These are phyloP conservation scores for Gentiana straminea DNA, from an alignment of 257 asterid species.

Conservation along the genomic window DNA sequence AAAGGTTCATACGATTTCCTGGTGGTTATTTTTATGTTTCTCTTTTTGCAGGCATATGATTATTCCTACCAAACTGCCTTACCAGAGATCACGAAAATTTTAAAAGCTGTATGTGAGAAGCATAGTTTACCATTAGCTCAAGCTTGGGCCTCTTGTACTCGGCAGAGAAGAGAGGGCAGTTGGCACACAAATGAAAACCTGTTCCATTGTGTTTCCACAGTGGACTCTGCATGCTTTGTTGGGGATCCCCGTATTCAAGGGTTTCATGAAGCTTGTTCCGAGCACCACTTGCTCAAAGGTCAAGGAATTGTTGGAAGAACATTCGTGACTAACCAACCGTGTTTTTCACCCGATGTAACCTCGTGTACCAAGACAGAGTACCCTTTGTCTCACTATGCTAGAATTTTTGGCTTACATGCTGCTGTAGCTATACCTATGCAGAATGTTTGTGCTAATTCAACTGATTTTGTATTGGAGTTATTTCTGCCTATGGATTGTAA, in stretches of 20 bases:
- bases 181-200: slow-evolving; percentile 67
- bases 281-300: slow-evolving; percentile 75
- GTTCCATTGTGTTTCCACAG: slow-evolving; percentile 52
- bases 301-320: slow-evolving; percentile 80
- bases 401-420: slow-evolving; percentile 69
- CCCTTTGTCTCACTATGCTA: slow-evolving; percentile 90
- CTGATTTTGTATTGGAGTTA: slow-evolving; percentile 82
- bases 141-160: slow-evolving; percentile 67
- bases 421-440: slow-evolving; percentile 85
- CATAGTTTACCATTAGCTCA: slow-evolving; percentile 81
- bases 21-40: slow-evolving; percentile 8
- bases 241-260: slow-evolving; percentile 52
- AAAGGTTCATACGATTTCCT: slow-evolving; percentile 1
- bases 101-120: slow-evolving; percentile 47
- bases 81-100: slow-evolving; percentile 56
- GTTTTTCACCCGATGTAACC: slow-evolving; percentile 67
- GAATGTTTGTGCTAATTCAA: slow-evolving; percentile 45
- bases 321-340: slow-evolving; percentile 64
- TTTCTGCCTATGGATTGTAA: slow-evolving; percentile 58
- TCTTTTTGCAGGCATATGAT: slow-evolving; percentile 40
- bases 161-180: slow-evolving; percentile 67
- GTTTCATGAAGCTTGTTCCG: slow-evolving; percentile 83
- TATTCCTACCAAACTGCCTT: slow-evolving; percentile 62
- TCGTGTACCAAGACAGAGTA: slow-evolving; percentile 63
- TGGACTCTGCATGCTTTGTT: slow-evolving; percentile 65